These are phyloP conservation scores for Coemansia interrupta DNA, from an alignment of 192 early-diverging fungal genomes.

Conservation along the genomic window DNA sequence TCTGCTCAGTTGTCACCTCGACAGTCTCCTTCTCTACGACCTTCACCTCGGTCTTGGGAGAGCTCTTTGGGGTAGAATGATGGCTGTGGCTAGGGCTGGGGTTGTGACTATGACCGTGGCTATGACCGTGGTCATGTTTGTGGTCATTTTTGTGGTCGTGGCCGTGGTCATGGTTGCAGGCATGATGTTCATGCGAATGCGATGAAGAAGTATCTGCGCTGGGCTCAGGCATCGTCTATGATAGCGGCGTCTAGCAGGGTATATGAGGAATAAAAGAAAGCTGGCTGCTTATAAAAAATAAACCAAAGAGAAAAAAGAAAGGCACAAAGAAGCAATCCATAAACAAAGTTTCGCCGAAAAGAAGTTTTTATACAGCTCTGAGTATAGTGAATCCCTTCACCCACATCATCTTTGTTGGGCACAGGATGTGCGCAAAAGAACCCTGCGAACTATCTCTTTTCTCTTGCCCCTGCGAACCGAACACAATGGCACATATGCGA, in stretches of 20 bases:
- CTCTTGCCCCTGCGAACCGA: background rate
- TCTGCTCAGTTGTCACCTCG: background rate
- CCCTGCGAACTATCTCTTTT: background rate
- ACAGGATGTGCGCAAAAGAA: background rate
- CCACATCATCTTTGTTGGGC: background rate
- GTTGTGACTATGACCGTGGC: background rate
- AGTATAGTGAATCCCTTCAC: background rate
- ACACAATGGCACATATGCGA: no score
- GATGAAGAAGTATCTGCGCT: slow-evolving; percentile 1
- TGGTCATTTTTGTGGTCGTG: slow-evolving; percentile 14
- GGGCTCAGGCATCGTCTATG: slow-evolving; percentile 19
- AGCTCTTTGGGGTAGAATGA: background rate
- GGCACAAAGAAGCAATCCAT: slow-evolving; percentile 3
- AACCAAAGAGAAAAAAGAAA: background rate
- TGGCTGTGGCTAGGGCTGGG: slow-evolving; percentile 8
- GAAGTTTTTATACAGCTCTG: background rate
- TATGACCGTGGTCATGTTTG: background rate
- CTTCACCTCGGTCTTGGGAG: slow-evolving; percentile 1
- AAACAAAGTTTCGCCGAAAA: slow-evolving; percentile 1
- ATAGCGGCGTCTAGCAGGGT: background rate
- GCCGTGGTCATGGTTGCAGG: slow-evolving; percentile 8
- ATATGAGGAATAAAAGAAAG: background rate
- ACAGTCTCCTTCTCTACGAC: slow-evolving; percentile 6
- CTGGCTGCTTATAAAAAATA: background rate
- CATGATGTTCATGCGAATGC: slow-evolving; percentile 15